phyloP scores from a whole-genome alignment of 495 filamentous ascomycete genomes.

The Annulohypoxylon moriforme region DNA sequence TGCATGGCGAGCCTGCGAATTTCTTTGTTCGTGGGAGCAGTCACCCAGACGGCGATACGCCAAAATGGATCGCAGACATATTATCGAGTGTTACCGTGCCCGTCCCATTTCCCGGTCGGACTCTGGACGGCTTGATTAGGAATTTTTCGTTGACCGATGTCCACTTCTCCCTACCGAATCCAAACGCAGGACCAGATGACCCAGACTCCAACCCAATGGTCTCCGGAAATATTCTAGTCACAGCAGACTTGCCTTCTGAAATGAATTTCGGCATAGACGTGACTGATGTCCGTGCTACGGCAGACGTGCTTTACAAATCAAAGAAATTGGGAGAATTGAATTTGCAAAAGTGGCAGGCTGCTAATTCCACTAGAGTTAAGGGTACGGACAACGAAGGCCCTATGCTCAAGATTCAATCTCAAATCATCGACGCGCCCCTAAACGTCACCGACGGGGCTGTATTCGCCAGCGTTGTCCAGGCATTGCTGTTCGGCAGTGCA shows the following conservation, averaged over 20 bases:
- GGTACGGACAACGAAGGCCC: constrained; percentile 63
- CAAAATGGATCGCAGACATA: constrained; percentile 83
- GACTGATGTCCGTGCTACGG: constrained; percentile 74
- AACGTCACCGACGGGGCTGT: constrained; percentile 80
- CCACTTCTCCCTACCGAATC: constrained; percentile 83
- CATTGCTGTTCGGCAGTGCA: constrained; percentile 76
- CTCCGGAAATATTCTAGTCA: constrained; percentile 81
- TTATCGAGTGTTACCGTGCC: constrained; percentile 85
- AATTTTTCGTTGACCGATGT: constrained; percentile 88
- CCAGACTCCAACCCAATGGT: constrained; percentile 79
- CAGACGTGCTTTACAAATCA: constrained; percentile 80
- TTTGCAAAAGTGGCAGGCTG: constrained; percentile 82
- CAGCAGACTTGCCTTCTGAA: constrained; percentile 80
- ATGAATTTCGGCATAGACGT: constrained; percentile 87
- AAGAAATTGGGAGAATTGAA: constrained; percentile 81
- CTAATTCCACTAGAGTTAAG: constrained; percentile 78
- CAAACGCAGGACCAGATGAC: constrained; percentile 77
- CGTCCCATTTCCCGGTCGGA: constrained; percentile 81
- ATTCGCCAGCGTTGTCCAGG: constrained; percentile 78
- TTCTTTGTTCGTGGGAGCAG: constrained; percentile 83
- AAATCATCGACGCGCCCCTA: constrained; percentile 80
- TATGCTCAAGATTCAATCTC: constrained; percentile 75
- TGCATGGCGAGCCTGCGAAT: constrained; percentile 79
- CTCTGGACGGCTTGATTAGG: constrained; percentile 81
- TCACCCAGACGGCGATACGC: constrained; percentile 70